Base-by-base conservation (phyloP, 768 basidiomycete genomes). In the Auricularia sp. region DNA sequence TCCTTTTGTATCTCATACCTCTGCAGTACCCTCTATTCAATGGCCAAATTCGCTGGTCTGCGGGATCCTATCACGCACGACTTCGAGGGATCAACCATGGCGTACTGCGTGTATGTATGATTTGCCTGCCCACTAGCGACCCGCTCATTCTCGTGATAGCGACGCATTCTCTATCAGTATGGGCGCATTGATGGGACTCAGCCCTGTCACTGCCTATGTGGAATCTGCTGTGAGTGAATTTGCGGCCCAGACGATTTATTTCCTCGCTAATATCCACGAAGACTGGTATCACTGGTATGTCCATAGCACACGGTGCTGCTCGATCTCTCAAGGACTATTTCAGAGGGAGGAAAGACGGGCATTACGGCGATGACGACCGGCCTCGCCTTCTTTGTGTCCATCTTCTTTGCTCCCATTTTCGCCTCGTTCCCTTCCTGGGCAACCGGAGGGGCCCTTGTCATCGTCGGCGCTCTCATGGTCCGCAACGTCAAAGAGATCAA, bases 11-110 rank as follows among this genome's bases (percentile, higher is more conserved):
- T 70, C 63, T 59, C 64, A 74, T 76, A 79, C 65, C 80, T 77
- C 35, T 81, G 78, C 64, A 88, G 92, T 71, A 93, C 92, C 8
- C 78, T 94, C 3, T 92, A 93, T 73, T 88, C 92, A 45, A 93
- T 94, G 92, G 89, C 90, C 63, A 92, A 89, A 73, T 93, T 93
- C 67, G 90, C 92, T 5, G 90, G 89, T n/a, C 81, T 94, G 1
- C 89, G 90, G 59, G 87, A 93, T 71, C 87, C 87, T 1, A 83
- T 90, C 14, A 92, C 91, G 33, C 78, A 92, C 64, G 92, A 94
- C 73, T 94, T 94, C 69, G 92, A 94, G 76, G 84, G 85, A 67
- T 89, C 87, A 18, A 90, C 86, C 13, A 78, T 89, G 66, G 90
- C 90, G 3, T 92, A 92, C 75, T 92, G 89, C 68, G 83, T 91